Evolutionary conservation across 148 eudicot species (phyloP), one percentile per base, ranked within the genome.

Genomic region (Talinum fruticosum): DNA sequence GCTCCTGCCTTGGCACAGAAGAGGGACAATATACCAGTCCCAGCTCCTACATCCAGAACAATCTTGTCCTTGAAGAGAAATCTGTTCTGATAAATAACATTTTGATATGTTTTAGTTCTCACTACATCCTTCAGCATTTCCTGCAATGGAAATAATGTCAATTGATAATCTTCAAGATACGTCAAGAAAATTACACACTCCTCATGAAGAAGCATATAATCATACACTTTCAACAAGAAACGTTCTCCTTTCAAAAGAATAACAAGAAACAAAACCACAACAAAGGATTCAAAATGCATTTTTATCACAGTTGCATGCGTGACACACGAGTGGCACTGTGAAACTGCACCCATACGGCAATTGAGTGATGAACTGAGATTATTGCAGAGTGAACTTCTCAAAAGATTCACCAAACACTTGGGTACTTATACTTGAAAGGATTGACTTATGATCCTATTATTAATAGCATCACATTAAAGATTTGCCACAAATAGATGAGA

Each of bases 1-100:
- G 99, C 99, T 71, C 99, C 99, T 28, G 91, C 96, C 89, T 96
- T 96, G 77, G 99, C 99, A 84, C 98, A 93, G 80, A 96, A 96
- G 41, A 96, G 98, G 47, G 99, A 96, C 62, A 96, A 80, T 49
- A 96, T 96, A 80, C 99, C 99, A 66, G 99, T 96, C 53, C 99
- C 99, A 75, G 99, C 99, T 78, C 99, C 99, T 54, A 96, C 99
- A 72, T 96, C 99, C 77, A 96, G 98, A 70, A 93, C 98, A 44
- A 96, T 73, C 85, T 96, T 96, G 77, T 90, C 99, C 86, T 93
- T 93, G 87, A 93, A 82, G 24, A 96, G 86, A 82, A 93, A 93
- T 21, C 79, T 75, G 71, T 96, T 96, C 75, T 89, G 88, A 81
- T 90, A 93, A 59, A 96, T 93, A 37, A 91, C 99, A 85, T 91